Evolutionary conservation across 1,284 basidiomycete species (phyloP).

Genomic region (Naganishia sp.): DNA sequence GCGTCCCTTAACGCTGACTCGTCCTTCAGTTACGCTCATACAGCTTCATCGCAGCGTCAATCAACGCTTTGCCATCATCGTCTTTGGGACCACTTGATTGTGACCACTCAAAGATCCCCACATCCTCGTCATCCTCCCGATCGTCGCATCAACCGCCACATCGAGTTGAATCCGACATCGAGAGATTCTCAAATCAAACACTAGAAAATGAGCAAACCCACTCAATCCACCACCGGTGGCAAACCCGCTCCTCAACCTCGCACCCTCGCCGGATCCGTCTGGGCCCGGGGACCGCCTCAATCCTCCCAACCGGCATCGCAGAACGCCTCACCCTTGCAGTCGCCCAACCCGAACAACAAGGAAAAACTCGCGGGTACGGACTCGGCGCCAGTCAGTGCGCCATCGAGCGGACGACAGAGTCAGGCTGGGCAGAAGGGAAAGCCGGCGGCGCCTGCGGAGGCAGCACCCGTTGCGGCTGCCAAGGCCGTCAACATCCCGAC

Average conservation of each 20-base stretch:
- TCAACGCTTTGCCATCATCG: not conserved
- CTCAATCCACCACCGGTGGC: conserved; percentile 20
- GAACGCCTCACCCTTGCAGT: conserved; percentile 10
- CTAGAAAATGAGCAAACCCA: conserved; percentile 33
- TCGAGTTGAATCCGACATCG: conserved; percentile 17
- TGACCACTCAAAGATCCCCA: conserved; percentile 10
- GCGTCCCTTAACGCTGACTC: not conserved
- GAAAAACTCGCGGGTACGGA: conserved; percentile 6
- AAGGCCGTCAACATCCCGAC: conserved; percentile 26
- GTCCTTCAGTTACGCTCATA: not conserved
- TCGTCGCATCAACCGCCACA: conserved; percentile 19
- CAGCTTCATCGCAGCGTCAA: not conserved
- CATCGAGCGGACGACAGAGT: conserved; percentile 11
- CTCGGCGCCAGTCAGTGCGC: conserved; percentile 6
- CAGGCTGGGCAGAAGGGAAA: conserved; percentile 22
- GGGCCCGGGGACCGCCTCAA: conserved; percentile 29
- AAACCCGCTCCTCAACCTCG: conserved; percentile 15
- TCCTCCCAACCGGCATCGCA: conserved; percentile 23
- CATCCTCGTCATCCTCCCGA: conserved; percentile 4
- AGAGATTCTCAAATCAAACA: not conserved
- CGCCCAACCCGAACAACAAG: conserved; percentile 17
- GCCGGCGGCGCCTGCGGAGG: not conserved
- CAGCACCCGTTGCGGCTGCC: conserved; percentile 3
- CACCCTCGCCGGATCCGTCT: conserved; percentile 21
- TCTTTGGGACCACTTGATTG: conserved; percentile 28